These are phyloP conservation scores for Aspergillus vadensis DNA, from an alignment of 2,329 filamentous ascomycete species.

Conservation along the genomic window DNA sequence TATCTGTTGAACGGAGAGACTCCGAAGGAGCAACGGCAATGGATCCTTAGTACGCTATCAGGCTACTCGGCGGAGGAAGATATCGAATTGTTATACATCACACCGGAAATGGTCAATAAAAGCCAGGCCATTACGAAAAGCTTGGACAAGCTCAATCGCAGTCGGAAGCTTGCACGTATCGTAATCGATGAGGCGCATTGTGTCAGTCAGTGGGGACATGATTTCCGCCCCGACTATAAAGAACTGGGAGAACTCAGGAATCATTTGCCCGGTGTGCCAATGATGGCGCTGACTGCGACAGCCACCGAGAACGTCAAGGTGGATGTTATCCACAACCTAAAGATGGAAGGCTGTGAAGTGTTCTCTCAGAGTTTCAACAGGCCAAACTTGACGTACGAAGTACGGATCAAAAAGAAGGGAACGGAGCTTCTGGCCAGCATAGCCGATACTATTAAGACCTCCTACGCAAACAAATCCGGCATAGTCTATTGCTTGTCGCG, in stretches of 20 bases:
- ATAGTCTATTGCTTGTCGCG: conserved; percentile 93
- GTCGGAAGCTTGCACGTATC: conserved; percentile 76
- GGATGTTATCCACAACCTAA: conserved; percentile 89
- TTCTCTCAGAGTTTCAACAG: conserved; percentile 96
- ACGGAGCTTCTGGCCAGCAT: conserved; percentile 57
- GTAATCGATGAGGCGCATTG: conserved; percentile 99
- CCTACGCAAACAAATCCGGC: conserved; percentile 73
- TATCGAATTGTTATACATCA: conserved; percentile 89
- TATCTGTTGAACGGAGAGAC: conserved; percentile 80
- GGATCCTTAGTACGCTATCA: conserved; percentile 67
- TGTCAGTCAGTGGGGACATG: conserved; percentile 98
- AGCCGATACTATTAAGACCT: conserved; percentile 63
- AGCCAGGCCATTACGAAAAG: conserved; percentile 68
- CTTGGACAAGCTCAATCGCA: conserved; percentile 68
- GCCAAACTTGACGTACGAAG: conserved; percentile 90
- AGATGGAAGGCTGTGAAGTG: conserved; percentile 73
- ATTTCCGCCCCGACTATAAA: conserved; percentile 96
- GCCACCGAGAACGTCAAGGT: conserved; percentile 90
- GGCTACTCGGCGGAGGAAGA: conserved; percentile 69
- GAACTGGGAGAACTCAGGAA: conserved; percentile 72
- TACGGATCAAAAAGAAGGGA: conserved; percentile 69
- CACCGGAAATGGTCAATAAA: conserved; percentile 93
- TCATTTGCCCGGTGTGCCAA: conserved; percentile 75
- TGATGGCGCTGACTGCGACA: conserved; percentile 94
- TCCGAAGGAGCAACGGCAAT: conserved; percentile 60